Base-by-base conservation (phyloP, 1,284 basidiomycete species). In the Leucocoprinus gongylophorus region DNA sequence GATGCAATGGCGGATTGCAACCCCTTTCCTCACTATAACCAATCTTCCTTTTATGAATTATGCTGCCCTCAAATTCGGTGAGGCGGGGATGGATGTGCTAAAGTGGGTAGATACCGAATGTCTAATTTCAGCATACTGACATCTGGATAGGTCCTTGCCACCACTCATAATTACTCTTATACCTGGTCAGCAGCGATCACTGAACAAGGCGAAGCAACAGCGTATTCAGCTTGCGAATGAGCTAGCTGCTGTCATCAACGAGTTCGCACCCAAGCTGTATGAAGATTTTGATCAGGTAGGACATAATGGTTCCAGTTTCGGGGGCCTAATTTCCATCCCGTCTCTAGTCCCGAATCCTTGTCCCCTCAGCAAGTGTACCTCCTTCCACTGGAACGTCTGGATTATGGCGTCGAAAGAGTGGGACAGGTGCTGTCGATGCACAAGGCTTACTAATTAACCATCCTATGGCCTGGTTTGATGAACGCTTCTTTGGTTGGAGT, bases 21-120 rank as follows among this genome's bases (percentile, higher is more conserved):
- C 91, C 7, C 95, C 97, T 0, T 75, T 95, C 58, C 69, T 91
- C 35, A 82, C 93, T 51, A 76, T 93, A 55, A 71, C 80, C 17
- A 75, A 83, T 1, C 70, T 99, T 37, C 97, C 97, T 6, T 81
- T 88, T 63, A 88, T 98, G 72, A 95, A 91, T 47, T 94, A 91
- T 65, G 93, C 93, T 7, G 91, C 95, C 9, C 79, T 99, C 57
- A 98, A 98, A 69, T 99, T 99, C 64, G 95, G 95, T 43, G 97
- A 99, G 69, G 97, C 95, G 17, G 97, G 97, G 33, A 88, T 98
- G 82, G 97, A 99, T 64, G 94, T 99, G 32, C 79, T 97, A 58
- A 99, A 99, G 92, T 97, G 57, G 59, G 78, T 55, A 12, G 7
- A 40, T n/a, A n/a, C 20, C 13, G 12, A 9, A 20, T 26, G n/a